These are phyloP conservation scores for Tricholoma sp. DNA, from an alignment of 768 basidiomycete genomes.

Conservation along the genomic window DNA sequence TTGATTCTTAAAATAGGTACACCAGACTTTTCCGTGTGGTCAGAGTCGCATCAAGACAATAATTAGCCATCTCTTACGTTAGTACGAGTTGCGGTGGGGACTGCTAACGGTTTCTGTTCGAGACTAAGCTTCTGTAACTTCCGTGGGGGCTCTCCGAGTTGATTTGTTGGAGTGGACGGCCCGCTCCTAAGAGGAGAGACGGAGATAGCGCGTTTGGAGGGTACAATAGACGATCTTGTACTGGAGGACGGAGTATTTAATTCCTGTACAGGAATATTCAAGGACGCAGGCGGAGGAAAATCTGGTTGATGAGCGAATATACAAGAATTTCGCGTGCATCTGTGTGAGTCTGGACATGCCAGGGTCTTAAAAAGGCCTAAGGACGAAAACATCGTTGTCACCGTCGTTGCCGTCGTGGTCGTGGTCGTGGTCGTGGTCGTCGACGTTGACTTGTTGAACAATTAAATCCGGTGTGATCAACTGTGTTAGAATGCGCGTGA, in stretches of 20 bases:
- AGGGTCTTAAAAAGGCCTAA: slow-evolving; percentile 52
- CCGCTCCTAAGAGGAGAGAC: slow-evolving; percentile 21
- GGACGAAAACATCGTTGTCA: slow-evolving; percentile 54
- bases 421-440: no score
- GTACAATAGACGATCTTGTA: slow-evolving; percentile 21
- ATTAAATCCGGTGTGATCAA: no score
- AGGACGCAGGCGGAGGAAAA: slow-evolving; percentile 27
- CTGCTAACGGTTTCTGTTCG: slow-evolving; percentile 35
- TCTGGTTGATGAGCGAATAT: slow-evolving; percentile 59
- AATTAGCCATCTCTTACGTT: slow-evolving; percentile 21
- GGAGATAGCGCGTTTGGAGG: slow-evolving; percentile 48
- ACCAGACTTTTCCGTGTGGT: slow-evolving; percentile 37
- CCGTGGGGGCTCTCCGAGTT: slow-evolving; percentile 46
- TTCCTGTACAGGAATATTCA: slow-evolving; percentile 33
- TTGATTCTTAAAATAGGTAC: slow-evolving; percentile 62
- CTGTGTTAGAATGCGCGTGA: no score
- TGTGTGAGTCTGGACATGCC: slow-evolving; percentile 49
- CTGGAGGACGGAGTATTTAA: neutral
- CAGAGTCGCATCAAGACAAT: slow-evolving; percentile 2
- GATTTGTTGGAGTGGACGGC: slow-evolving; percentile 11
- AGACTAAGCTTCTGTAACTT: slow-evolving; percentile 59
- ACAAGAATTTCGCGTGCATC: slow-evolving; percentile 52
- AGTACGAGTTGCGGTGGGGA: slow-evolving; percentile 33
- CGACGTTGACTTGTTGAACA: no score
- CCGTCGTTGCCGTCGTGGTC: no score